Conservation (phyloP, 768 basidiomycete species). For the Lentinus tigrinus region DNA sequence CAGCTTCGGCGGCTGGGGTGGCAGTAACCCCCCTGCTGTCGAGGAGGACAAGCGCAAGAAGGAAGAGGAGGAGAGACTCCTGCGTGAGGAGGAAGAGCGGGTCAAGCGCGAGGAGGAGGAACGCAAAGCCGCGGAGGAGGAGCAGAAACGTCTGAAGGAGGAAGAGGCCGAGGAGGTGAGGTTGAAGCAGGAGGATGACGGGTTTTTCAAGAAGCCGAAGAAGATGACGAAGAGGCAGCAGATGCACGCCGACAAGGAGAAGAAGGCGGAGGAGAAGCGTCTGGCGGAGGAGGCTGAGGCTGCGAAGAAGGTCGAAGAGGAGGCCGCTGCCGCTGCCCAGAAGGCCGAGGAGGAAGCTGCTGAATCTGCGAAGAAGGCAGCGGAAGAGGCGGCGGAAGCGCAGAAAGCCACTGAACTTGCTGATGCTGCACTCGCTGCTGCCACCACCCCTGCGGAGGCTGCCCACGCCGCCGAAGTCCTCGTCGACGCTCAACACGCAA, state of each 20-base stretch:
- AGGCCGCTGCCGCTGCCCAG: conserved; percentile 5
- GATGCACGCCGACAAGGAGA: conserved; percentile 5
- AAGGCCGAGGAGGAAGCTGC: conserved; percentile 9
- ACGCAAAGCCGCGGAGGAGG: conserved; percentile 16
- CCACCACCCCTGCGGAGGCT: background rate
- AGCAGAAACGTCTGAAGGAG: background rate
- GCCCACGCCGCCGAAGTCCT: background rate
- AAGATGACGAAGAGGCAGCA: conserved; percentile 25
- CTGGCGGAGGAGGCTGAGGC: conserved; percentile 7
- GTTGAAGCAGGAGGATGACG: conserved; percentile 27
- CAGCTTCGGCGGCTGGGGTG: conserved; percentile 8
- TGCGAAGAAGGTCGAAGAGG: conserved; percentile 8
- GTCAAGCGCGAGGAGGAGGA: conserved; percentile 8
- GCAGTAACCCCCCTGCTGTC: conserved; percentile 15
- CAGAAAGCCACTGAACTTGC: conserved; percentile 9
- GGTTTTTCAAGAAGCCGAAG: conserved; percentile 18
- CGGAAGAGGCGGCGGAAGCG: conserved; percentile 12
- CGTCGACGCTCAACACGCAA: background rate
- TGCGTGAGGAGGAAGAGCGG: conserved; percentile 13
- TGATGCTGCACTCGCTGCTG: conserved; percentile 5
- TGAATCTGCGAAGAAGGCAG: conserved; percentile 4
- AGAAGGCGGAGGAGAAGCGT: conserved; percentile 4
- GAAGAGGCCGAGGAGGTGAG: conserved; percentile 4
- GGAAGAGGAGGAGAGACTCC: conserved; percentile 10
- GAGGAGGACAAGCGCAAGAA: conserved; percentile 18